Evolutionary conservation across 768 basidiomycete species (phyloP), one percentile per base, ranked within the genome.

Genomic region (Cyclocybe cylindracea): DNA sequence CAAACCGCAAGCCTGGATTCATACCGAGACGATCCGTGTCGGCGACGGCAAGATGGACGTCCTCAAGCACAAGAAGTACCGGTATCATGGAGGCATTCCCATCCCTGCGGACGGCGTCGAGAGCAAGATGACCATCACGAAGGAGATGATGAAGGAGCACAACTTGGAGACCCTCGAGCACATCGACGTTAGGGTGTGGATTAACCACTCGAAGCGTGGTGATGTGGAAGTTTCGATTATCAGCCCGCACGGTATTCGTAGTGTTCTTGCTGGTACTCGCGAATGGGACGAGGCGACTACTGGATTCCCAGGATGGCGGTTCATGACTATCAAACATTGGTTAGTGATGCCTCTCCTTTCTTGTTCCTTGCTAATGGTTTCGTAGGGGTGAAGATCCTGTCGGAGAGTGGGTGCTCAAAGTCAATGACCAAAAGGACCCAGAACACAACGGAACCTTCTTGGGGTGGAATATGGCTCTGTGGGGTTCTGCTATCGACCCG

Each of bases 301-400:
- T 8, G 97, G 97, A 3, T 96, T 80, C 67, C 82, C 83, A 33
- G 95, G 91, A 2, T 99, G 96, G 96, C 86, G 80, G 35, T 99
- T 99, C 66, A 98, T 97, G 94, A 83, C 84, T 33, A 79, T 98
- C 49, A 99, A 98, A 70, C 96, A 99, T 63, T 99, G 96, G 95
- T 95, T 58, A 60, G 83, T 68, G 11, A 10, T 35, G 8, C 33
- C 10, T 36, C 41, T 16, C 14, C 39, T 35, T 38, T 38, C 9
- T 4, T 53, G 13, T 24, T 35, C 29, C 38, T 18, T 19, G 43
- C 32, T 58, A 10, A 54, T 67, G 31, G 70, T 44, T 31, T 13
- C 49, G 24, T 59, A 97, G 96, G 96, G 94, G 89, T 35, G 96
- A 99, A 71, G 78, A 91, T 67, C 88, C 94, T 0, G 65, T 91